These are phyloP conservation scores for Leccinum disarticulatum DNA, from an alignment of 768 basidiomycete genomes.

Conservation along the genomic window DNA sequence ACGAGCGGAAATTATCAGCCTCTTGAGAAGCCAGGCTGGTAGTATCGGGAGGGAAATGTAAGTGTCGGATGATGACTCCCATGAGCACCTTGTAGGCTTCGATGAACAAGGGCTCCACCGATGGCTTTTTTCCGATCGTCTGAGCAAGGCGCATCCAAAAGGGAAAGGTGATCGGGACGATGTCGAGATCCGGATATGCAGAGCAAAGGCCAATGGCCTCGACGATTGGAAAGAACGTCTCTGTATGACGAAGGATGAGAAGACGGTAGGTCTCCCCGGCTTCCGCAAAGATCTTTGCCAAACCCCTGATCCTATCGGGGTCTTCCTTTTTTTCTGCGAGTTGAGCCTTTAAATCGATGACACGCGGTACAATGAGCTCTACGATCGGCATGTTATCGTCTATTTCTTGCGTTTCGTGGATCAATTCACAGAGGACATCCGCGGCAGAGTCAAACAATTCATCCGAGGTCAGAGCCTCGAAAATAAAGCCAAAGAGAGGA, in stretches of 20 bases:
- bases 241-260: conserved; percentile 84
- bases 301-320: conserved; percentile 84
- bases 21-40: conserved; percentile 73
- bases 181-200: conserved; percentile 89
- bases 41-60: conserved; percentile 85
- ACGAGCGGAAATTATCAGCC: conserved; percentile 89
- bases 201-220: conserved; percentile 94
- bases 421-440: conserved; percentile 88
- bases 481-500: conserved; percentile 78
- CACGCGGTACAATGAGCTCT: conserved; percentile 81
- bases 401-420: conserved; percentile 97
- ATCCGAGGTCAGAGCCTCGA: conserved; percentile 80
- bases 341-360: conserved; percentile 69
- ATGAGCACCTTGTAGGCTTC: conserved; percentile 85
- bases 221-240: conserved; percentile 92
- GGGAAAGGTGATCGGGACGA: conserved; percentile 95
- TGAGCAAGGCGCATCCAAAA: conserved; percentile 99
- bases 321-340: conserved; percentile 68
- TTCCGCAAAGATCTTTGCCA: conserved; percentile 91
- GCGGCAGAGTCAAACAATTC: conserved; percentile 92
- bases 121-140: conserved; percentile 73
- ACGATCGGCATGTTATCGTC: conserved; percentile 92
- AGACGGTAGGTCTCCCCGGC: conserved; percentile 95
- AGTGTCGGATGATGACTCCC: conserved; percentile 81
- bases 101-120: conserved; percentile 71